phyloP scores from a whole-genome alignment of 78 protist species.

The Isochrysis galbana region DNA sequence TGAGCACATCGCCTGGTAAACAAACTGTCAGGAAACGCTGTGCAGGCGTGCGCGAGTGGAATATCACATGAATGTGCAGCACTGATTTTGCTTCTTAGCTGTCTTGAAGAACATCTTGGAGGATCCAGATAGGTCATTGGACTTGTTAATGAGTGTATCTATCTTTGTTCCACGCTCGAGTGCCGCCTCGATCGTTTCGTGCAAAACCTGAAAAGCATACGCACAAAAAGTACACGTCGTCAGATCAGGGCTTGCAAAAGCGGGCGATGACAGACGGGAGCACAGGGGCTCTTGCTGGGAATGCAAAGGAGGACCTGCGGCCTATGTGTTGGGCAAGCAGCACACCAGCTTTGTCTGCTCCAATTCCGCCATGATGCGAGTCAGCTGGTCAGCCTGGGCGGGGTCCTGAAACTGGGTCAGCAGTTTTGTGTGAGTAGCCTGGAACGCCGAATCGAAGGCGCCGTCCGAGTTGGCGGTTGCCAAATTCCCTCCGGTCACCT shows the following conservation, averaged over 20 bases:
- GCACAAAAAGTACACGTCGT: too few relatives aligned
- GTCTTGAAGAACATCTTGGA: slow-evolving; percentile 56
- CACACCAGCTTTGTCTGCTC: slow-evolving; percentile 46
- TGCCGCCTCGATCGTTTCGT: slow-evolving; percentile 55
- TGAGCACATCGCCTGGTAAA: too few relatives aligned
- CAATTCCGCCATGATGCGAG: slow-evolving; percentile 40
- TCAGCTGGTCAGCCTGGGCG: slow-evolving; percentile 50
- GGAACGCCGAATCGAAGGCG: neutral
- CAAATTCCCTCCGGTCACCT: neutral
- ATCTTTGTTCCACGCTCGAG: slow-evolving; percentile 51
- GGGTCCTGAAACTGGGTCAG: slow-evolving; percentile 54
- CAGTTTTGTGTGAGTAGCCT: neutral
- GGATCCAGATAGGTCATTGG: slow-evolving; percentile 21
- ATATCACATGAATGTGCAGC: slow-evolving; percentile 38
- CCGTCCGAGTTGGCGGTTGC: neutral
- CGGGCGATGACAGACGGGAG: too few relatives aligned
- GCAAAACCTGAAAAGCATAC: neutral
- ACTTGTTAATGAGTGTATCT: slow-evolving; percentile 43
- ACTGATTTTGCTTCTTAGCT: slow-evolving; percentile 60
- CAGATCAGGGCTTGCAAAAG: too few relatives aligned
- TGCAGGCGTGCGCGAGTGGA: too few relatives aligned
- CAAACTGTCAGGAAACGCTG: too few relatives aligned
- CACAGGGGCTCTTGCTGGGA: too few relatives aligned
- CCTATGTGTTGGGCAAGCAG: neutral
- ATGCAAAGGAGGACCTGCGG: too few relatives aligned